Conservation (phyloP, 2,329 filamentous ascomycete genomes). For the Colletotrichum destructivum region DNA sequence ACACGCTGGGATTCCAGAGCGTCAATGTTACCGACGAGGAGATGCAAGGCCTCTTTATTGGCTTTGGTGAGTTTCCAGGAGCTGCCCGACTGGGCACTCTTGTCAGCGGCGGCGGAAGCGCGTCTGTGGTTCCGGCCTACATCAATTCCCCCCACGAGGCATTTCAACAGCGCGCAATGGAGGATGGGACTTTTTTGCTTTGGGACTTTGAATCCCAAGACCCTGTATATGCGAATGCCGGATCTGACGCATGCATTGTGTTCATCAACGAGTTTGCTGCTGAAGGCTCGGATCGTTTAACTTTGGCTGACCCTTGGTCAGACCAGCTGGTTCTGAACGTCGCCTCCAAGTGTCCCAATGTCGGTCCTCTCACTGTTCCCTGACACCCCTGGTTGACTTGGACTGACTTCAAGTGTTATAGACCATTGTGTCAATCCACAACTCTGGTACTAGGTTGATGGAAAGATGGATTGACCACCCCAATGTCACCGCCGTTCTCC, state of each 20-base stretch:
- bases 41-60: too few species aligned
- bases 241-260: constrained; percentile 76
- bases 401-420: too few species aligned
- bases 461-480: constrained; percentile 65
- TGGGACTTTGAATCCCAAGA: constrained; percentile 68
- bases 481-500: constrained; percentile 74
- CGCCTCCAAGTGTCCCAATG: constrained; percentile 45
- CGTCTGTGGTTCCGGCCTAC: constrained; percentile 38
- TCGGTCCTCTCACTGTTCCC: too few species aligned
- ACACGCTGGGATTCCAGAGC: neutral
- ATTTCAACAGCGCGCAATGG: neutral
- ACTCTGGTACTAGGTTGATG: constrained; percentile 68
- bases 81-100: constrained; percentile 51
- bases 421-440: constrained; percentile 68
- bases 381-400: too few species aligned
- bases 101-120: constrained; percentile 49
- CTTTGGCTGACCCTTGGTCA: constrained; percentile 76
- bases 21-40: neutral
- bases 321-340: constrained; percentile 71
- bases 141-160: constrained; percentile 6
- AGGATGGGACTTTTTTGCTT: constrained; percentile 69
- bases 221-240: constrained; percentile 62
- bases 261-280: constrained; percentile 78
- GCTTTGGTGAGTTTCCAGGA: too few species aligned
- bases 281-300: constrained; percentile 77